Percentiles rank a stretch among this genome's conserved stretches.
Conservation (phyloP, 345 rosid species). For the Brassica napus region Da-Ae NC_063442.1:17255501-17256000, state of each 20-base stretch:
- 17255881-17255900: slow-evolving; percentile 63
- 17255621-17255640: slow-evolving; percentile 53
- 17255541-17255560: slow-evolving; percentile 63
- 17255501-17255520: slow-evolving; percentile 51
- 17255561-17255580: slow-evolving; percentile 70
- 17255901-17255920: slow-evolving; percentile 58
- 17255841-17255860: slow-evolving; percentile 65
- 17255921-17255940: slow-evolving; percentile 50
- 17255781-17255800: slow-evolving; percentile 69
- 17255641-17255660: slow-evolving; percentile 54
- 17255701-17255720: slow-evolving; percentile 65
- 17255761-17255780: slow-evolving; percentile 77
- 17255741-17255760: slow-evolving; percentile 70
- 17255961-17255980: slow-evolving; percentile 62
- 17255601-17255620: slow-evolving; percentile 61
- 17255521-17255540: slow-evolving; percentile 51
- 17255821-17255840: slow-evolving; percentile 56
- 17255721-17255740: slow-evolving; percentile 52
- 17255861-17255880: slow-evolving; percentile 80
- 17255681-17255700: slow-evolving; percentile 69
- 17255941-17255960: slow-evolving; percentile 57
- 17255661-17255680: slow-evolving; percentile 75
- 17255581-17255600: slow-evolving; percentile 60
- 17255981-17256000: slow-evolving; percentile 59
- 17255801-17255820: slow-evolving; percentile 58